phyloP scores from a whole-genome alignment of 2,329 filamentous ascomycete genomes.

The Furcasterigmium sp. region DNA sequence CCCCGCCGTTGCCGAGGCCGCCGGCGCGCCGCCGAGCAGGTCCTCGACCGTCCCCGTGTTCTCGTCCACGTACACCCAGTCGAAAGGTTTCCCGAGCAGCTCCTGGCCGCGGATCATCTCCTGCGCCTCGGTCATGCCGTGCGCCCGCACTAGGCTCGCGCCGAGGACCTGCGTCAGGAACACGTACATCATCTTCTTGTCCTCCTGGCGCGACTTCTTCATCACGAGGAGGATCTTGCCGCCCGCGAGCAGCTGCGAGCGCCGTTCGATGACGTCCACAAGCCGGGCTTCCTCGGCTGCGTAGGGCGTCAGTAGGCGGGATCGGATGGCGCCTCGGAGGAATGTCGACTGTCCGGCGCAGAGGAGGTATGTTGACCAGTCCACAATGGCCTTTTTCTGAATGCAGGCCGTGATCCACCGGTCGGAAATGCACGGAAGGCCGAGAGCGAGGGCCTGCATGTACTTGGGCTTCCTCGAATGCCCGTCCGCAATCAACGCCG shows the following conservation, averaged over 20 bases:
- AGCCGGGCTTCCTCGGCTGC: constrained; percentile 52
- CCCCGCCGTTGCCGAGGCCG: constrained; percentile 14
- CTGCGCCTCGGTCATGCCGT: constrained; percentile 61
- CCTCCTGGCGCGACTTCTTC: constrained; percentile 49
- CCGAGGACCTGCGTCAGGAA: constrained; percentile 79
- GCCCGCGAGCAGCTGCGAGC: constrained; percentile 59
- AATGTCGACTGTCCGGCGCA: constrained; percentile 77
- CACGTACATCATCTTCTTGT: constrained; percentile 65
- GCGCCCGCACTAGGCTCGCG: constrained; percentile 62
- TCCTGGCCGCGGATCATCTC: constrained; percentile 49
- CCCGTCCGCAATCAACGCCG: constrained; percentile 78
- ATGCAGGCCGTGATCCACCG: constrained; percentile 78
- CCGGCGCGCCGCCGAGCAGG: constrained; percentile 31
- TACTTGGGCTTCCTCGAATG: constrained; percentile 88
- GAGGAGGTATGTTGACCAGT: constrained; percentile 78
- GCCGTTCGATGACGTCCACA: constrained; percentile 46
- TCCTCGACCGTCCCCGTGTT: constrained; percentile 47
- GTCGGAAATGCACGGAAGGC: constrained; percentile 76
- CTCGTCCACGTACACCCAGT: constrained; percentile 77
- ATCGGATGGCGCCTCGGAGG: constrained; percentile 72
- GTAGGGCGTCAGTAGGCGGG: constrained; percentile 61
- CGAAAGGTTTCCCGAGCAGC: constrained; percentile 46
- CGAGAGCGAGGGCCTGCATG: constrained; percentile 88
- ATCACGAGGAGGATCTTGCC: constrained; percentile 70
- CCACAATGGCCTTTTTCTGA: constrained; percentile 52